Evolutionary conservation across 177 flowering plant species (phyloP).

Genomic region (Tripterygium wilfordii): DNA sequence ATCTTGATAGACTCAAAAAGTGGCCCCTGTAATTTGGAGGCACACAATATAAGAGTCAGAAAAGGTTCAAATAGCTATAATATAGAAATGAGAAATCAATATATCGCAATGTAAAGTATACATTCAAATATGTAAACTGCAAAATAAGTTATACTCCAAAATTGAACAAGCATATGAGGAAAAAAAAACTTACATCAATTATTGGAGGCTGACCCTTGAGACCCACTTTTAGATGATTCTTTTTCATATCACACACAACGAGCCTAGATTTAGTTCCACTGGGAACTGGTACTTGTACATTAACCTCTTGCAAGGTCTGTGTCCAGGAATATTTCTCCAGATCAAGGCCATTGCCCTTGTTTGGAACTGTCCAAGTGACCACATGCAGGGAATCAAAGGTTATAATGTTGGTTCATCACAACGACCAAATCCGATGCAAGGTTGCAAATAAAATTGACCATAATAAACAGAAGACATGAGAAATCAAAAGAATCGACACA

Average conservation of each 20-base stretch:
- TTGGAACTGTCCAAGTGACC: slow-evolving; percentile 41
- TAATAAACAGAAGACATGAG: too few species aligned
- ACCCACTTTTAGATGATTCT: slow-evolving; percentile 71
- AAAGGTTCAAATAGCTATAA: not conserved
- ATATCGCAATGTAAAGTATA: too few species aligned
- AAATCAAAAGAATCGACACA: too few species aligned
- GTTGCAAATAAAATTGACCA: too few species aligned
- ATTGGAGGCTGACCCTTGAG: slow-evolving; percentile 82
- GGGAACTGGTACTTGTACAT: slow-evolving; percentile 60
- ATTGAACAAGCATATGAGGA: not conserved
- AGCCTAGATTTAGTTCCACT: slow-evolving; percentile 70
- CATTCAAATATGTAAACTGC: not conserved
- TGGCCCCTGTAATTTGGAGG: slow-evolving; percentile 54
- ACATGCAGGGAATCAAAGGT: too few species aligned
- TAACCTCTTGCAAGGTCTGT: slow-evolving; percentile 70
- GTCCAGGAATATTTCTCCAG: slow-evolving; percentile 78
- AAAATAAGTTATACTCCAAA: not conserved
- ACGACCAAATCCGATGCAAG: too few species aligned
- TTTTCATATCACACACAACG: slow-evolving; percentile 66
- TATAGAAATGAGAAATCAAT: too few species aligned
- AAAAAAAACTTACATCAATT: slow-evolving; percentile 48
- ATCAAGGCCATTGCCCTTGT: slow-evolving; percentile 71
- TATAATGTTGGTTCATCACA: too few species aligned
- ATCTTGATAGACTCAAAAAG: slow-evolving; percentile 60
- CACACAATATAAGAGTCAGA: not conserved